Evolutionary conservation across 2,329 filamentous ascomycete species (phyloP), one percentile per base, ranked within the genome.

Genomic region (Ramularia endophylla): DNA sequence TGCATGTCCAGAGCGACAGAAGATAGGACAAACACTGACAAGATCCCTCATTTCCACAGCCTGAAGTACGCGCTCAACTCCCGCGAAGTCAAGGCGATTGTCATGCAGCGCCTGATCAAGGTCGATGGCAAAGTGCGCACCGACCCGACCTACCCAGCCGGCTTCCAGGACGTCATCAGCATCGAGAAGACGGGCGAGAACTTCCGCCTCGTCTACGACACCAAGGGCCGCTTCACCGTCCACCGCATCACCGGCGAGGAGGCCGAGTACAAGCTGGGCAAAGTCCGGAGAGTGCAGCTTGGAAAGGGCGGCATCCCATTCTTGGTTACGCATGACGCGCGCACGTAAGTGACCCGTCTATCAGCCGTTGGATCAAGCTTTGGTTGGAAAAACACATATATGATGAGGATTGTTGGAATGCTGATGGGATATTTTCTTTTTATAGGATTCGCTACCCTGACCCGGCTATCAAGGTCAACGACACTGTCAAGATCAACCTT

Each of bases 271-370:
- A 98, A 98, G 85, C 81, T 98, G 65, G 89, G 89, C 80, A 98
- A 97, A 82, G 92, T 98, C 78, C 95, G 95, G 87, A 85, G 90
- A 67, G 92, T 98, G 54, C 92, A 98, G 80, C 82, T 98, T 65
- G 92, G 92, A 80, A 90, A 88, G 75, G 94, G 92, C 76, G 92
- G 89, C 79, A 94, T 98, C 83, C 92, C 92, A 94, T 98, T 95
- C 89, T 95, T 97, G 88, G 92, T 98, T 87, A 98, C 92, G 89
- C 92, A 98, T 87, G 92, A 98, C 92, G 92, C 92, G 77, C 85
- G 92, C 88, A 98, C 92, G 90, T 98, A 80, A 95, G 90, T 97
- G 85, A 80, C 84, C 85, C 85, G 87, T 95, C 89, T 92, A 89
- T 95, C 90, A 95, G 90, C 83, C 90, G 90, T 95, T 95, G 90